A percentile compares a stretch with the other conserved stretches of the same genome.
Conservation (phyloP, 2,329 filamentous ascomycete genomes). For the Fonsecaea multimorphosa region DNA sequence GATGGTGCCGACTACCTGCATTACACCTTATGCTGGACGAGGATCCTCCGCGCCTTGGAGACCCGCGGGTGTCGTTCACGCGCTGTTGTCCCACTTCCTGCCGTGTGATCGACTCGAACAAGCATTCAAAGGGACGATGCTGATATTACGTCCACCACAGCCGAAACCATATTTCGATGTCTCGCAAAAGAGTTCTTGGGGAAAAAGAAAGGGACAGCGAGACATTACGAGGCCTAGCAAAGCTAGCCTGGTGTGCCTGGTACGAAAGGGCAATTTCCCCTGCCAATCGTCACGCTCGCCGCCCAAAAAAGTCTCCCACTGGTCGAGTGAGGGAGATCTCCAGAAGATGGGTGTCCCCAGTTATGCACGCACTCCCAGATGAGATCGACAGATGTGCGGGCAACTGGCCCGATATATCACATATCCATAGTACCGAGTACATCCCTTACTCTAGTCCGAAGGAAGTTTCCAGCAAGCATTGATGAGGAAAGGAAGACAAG, state of each 20-base stretch:
- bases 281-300: conserved; percentile 21
- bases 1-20: not conserved
- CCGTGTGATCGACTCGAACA: not conserved
- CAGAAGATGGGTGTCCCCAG: not conserved
- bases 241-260: not conserved
- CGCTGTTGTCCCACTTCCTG: not conserved
- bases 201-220: not conserved
- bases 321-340: not conserved
- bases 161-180: not conserved
- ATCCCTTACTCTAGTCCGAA: not conserved
- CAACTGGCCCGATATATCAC: not conserved
- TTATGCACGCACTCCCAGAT: conserved; percentile 9
- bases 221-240: not conserved
- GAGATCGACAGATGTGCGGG: conserved; percentile 8
- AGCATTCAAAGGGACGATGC: not conserved
- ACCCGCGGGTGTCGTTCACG: not conserved
- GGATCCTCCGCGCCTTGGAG: not conserved
- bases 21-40: not conserved
- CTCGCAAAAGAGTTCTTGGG: not conserved
- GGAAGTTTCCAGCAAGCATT: conserved; percentile 1
- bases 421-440: not conserved
- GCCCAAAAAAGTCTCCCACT: conserved; percentile 20
- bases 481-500: not conserved
- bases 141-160: not conserved
- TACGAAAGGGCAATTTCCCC: conserved; percentile 19